phyloP scores from a whole-genome alignment of 2,329 filamentous ascomycete species.

The Botrytis paeoniae region DNA sequence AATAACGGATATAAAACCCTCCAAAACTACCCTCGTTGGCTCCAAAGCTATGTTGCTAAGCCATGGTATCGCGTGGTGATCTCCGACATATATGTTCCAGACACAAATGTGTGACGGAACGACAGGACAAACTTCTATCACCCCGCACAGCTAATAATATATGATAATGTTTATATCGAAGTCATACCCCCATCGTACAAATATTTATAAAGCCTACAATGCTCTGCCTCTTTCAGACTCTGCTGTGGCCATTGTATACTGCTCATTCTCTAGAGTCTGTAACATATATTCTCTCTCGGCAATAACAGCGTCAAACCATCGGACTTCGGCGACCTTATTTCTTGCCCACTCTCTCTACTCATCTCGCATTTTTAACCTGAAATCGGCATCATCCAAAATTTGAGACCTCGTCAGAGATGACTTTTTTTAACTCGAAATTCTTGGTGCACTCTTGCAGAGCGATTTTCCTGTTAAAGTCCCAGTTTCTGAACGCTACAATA shows the following conservation, averaged over 20 bases:
- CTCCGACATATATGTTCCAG: not conserved
- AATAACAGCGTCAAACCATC: slow-evolving; percentile 4
- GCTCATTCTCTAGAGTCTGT: not conserved
- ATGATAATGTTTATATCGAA: not conserved
- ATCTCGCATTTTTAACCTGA: too few species aligned
- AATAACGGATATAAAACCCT: not conserved
- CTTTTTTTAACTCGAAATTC: not conserved
- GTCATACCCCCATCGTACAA: not conserved
- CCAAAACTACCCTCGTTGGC: not conserved
- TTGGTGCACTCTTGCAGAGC: not conserved
- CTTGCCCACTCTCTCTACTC: slow-evolving; percentile 1
- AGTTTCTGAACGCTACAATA: not conserved
- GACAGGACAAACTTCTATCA: not conserved
- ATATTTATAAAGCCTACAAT: not conserved
- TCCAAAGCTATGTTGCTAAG: not conserved
- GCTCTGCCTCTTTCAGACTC: not conserved
- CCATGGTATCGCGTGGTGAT: not conserved
- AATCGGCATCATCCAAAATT: too few species aligned
- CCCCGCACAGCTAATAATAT: not conserved
- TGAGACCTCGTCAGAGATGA: not conserved
- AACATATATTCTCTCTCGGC: not conserved
- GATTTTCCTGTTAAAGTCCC: not conserved
- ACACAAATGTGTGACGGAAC: slow-evolving; percentile 1
- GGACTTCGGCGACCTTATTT: not conserved
- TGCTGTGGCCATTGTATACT: not conserved